A percentile compares a stretch with the other conserved stretches of the same genome.
Conservation (phyloP, 2,329 filamentous ascomycete genomes). For the Exophiala sp. region DNA sequence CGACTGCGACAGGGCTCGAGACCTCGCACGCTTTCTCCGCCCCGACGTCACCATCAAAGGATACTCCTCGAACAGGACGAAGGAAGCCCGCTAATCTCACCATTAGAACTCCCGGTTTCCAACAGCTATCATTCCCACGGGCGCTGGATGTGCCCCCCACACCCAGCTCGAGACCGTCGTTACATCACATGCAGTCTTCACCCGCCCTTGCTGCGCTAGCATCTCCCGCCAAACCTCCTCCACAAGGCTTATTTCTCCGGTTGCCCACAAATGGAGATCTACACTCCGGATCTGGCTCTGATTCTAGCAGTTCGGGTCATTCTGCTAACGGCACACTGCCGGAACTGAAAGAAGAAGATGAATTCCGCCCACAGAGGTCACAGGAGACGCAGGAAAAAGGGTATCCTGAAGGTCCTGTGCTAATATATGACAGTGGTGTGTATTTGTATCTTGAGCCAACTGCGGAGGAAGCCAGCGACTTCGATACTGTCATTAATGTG, state of each 20-base stretch:
- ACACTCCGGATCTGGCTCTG: constrained; percentile 21
- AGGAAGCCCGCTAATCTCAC: constrained; percentile 59
- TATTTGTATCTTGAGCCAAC: constrained; percentile 63
- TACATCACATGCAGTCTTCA: constrained; percentile 62
- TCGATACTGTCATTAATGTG: constrained; percentile 63
- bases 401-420: constrained; percentile 62
- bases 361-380: constrained; percentile 50
- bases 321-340: constrained; percentile 35
- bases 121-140: constrained; percentile 46
- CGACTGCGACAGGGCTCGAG: constrained; percentile 49
- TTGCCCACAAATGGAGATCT: constrained; percentile 16
- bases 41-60: constrained; percentile 56
- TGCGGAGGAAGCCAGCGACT: constrained; percentile 55
- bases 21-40: constrained; percentile 45
- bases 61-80: constrained; percentile 52
- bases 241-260: constrained; percentile 47
- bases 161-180: constrained; percentile 50
- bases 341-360: constrained; percentile 52
- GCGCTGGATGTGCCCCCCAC: constrained; percentile 57
- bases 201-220: constrained; percentile 55
- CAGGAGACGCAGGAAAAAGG: constrained; percentile 60
- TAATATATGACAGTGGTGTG: constrained; percentile 60
- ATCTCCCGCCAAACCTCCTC: constrained; percentile 49
- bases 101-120: constrained; percentile 54
- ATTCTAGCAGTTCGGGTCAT: constrained; percentile 24